Evolutionary conservation across 2,329 filamentous ascomycete genomes (phyloP).

Genomic region (Didymella exigua): DNA sequence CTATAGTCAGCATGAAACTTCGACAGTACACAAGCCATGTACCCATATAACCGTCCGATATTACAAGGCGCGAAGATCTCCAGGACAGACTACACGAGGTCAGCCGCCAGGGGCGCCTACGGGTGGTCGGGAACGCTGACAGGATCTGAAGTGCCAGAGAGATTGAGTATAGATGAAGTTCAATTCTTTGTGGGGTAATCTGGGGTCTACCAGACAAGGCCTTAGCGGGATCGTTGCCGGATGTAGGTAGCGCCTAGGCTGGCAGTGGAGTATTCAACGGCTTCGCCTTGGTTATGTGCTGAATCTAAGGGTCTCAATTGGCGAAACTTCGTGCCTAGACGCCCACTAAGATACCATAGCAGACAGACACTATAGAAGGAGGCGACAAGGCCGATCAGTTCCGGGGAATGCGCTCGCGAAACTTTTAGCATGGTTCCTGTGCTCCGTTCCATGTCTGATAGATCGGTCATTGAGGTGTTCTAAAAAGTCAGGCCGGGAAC

Average conservation of each 20-base stretch:
- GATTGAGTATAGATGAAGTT: conserved; percentile 47
- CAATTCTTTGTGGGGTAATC: conserved; percentile 39
- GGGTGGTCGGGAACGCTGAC: conserved; percentile 40
- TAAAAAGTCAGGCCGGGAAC: background rate
- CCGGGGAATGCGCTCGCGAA: background rate
- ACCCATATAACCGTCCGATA: conserved; percentile 27
- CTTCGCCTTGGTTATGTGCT: conserved; percentile 24
- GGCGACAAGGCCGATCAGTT: background rate
- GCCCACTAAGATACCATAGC: background rate
- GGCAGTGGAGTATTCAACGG: conserved; percentile 15
- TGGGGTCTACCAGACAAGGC: conserved; percentile 43
- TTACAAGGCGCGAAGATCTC: conserved; percentile 26
- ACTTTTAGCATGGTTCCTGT: background rate
- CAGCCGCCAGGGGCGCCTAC: conserved; percentile 32
- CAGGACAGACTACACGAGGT: conserved; percentile 17
- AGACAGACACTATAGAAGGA: background rate
- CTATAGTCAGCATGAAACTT: background rate
- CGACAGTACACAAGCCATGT: conserved; percentile 19
- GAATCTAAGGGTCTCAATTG: conserved; percentile 25
- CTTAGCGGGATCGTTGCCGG: conserved; percentile 36
- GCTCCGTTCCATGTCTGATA: background rate
- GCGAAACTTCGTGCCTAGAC: conserved; percentile 10
- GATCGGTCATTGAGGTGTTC: background rate
- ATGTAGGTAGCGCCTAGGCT: conserved; percentile 30
- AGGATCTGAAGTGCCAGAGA: conserved; percentile 25